These are phyloP conservation scores for Pleurotus sapidus DNA, from an alignment of 768 basidiomycete genomes.

Conservation along the genomic window DNA sequence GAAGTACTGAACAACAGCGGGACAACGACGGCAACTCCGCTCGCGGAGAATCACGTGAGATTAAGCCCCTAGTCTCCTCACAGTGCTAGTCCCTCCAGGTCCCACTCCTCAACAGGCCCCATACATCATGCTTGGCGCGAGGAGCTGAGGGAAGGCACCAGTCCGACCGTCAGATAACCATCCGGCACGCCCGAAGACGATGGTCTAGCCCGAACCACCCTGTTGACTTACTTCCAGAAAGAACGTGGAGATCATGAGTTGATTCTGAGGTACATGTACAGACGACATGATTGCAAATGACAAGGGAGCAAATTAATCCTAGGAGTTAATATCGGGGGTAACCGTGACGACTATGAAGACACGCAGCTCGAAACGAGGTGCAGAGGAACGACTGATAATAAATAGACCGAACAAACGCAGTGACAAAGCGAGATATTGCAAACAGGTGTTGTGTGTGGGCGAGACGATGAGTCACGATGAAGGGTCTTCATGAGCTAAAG, in stretches of 20 bases:
- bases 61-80: no score
- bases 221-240: constrained; percentile 4
- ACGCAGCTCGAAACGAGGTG: neutral
- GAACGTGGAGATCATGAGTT: neutral
- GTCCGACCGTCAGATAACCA: neutral
- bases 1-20: constrained; percentile 6
- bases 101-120: no score
- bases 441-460: neutral
- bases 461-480: constrained; percentile 1
- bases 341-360: neutral
- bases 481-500: neutral
- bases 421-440: neutral
- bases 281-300: neutral
- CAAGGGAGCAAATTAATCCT: neutral
- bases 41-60: no score
- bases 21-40: no score
- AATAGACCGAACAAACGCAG: neutral
- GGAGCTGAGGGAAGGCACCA: neutral
- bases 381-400: neutral
- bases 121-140: neutral
- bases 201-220: neutral
- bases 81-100: no score
- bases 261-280: neutral
- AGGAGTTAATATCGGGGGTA: neutral
- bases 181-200: neutral